phyloP scores from a whole-genome alignment of 176 grass and related monocot genomes.

The barley (Hordeum vulgare) region MorexV3_pseudomolecules_assembly NC_058522.1:564588541-564589040 shows the following conservation, averaged over 20 bases:
- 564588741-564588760: constrained; percentile 75
- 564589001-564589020: too few relatives aligned
- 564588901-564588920: background rate
- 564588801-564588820: background rate
- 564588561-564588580: constrained; percentile 75
- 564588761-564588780: constrained; percentile 74
- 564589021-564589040: too few relatives aligned
- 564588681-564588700: constrained; percentile 51
- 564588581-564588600: constrained; percentile 80
- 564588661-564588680: constrained; percentile 72
- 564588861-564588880: background rate
- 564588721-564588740: constrained; percentile 84
- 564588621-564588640: constrained; percentile 82
- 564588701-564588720: constrained; percentile 84
- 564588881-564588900: background rate
- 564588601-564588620: constrained; percentile 25
- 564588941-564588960: background rate
- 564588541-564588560: constrained; percentile 44
- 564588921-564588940: background rate
- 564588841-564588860: background rate
- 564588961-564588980: background rate
- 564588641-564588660: constrained; percentile 89
- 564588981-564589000: background rate
- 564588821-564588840: background rate
- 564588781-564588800: background rate